Percentiles rank a stretch among this genome's conserved stretches.
These are phyloP conservation scores for Neocatenulostroma microsporum DNA, from an alignment of 2,329 filamentous ascomycete genomes.

Conservation along the genomic window DNA sequence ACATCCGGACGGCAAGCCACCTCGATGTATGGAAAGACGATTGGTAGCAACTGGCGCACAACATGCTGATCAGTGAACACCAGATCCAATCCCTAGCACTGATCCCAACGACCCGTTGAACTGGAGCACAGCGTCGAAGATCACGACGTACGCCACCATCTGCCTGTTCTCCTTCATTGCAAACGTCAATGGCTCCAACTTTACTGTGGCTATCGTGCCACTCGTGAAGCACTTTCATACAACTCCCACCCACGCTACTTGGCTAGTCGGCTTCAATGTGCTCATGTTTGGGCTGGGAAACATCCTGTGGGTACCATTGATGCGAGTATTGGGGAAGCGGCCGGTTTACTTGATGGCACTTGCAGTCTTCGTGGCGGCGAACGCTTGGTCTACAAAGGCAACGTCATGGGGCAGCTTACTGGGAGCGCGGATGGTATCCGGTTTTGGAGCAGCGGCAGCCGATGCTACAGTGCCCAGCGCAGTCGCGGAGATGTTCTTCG, in stretches of 20 bases:
- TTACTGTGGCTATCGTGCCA: conserved; percentile 31
- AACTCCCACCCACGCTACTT: conserved; percentile 17
- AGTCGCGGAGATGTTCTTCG: conserved; percentile 31
- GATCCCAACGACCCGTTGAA: conserved; percentile 6
- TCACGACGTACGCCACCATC: conserved; percentile 5
- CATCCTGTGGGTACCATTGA: conserved; percentile 27
- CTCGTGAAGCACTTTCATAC: conserved; percentile 27
- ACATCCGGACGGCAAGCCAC: not conserved
- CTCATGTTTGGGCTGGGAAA: conserved; percentile 26
- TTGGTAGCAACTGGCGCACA: too few species aligned
- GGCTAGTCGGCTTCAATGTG: conserved; percentile 23
- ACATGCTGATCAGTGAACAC: too few species aligned
- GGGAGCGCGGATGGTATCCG: conserved; percentile 20
- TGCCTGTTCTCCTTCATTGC: conserved; percentile 35
- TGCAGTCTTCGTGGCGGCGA: conserved; percentile 26
- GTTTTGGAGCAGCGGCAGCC: conserved; percentile 26
- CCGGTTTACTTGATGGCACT: conserved; percentile 33
- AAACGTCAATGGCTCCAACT: conserved; percentile 34
- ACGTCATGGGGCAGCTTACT: conserved; percentile 20
- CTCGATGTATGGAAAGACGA: conserved; percentile 4
- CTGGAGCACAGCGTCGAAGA: conserved; percentile 3
- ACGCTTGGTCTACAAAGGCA: conserved; percentile 30
- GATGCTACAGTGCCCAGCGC: conserved; percentile 32
- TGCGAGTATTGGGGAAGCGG: conserved; percentile 30
- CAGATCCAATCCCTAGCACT: conserved; percentile 3